These are phyloP conservation scores for Aspergillus pseudoterreus DNA, from an alignment of 2,329 filamentous ascomycete species.

Conservation along the genomic window DNA sequence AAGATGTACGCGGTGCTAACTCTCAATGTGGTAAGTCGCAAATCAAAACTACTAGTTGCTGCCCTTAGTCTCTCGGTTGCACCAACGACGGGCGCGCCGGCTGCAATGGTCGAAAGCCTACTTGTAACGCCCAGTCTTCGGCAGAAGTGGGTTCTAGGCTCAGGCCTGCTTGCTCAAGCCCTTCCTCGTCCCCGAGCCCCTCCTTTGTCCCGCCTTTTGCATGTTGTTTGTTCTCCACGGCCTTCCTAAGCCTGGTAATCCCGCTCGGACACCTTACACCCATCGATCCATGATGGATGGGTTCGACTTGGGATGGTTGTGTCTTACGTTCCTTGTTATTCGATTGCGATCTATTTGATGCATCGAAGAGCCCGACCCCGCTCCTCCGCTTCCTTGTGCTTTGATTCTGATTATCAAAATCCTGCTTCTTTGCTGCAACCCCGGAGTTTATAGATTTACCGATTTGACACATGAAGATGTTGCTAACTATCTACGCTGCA, in stretches of 20 bases:
- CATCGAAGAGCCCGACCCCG: too few species aligned
- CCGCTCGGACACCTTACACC: not conserved
- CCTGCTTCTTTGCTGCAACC: too few species aligned
- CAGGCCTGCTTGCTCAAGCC: not conserved
- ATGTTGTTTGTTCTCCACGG: not conserved
- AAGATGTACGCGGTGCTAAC: conserved; percentile 85
- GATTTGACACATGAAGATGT: not conserved
- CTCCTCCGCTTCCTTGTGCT: too few species aligned
- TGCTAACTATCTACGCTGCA: conserved; percentile 36
- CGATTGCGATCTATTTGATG: not conserved
- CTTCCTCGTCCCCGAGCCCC: not conserved
- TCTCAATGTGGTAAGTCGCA: conserved; percentile 69
- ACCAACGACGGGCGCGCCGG: not conserved
- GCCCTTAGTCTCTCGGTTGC: conserved; percentile 3
- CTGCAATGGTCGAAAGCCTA: conserved; percentile 5
- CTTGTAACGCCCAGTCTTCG: not conserved
- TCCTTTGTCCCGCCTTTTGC: not conserved
- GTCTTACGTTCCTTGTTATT: not conserved
- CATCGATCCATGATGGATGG: not conserved
- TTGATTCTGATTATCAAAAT: too few species aligned
- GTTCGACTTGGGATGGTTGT: not conserved
- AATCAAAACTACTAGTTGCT: not conserved
- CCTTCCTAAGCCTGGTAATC: not conserved
- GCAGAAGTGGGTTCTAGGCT: conserved; percentile 5
- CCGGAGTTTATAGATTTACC: too few species aligned